Evolutionary conservation across 768 basidiomycete genomes (phyloP).

Genomic region (Lactarius sanguifluus): DNA sequence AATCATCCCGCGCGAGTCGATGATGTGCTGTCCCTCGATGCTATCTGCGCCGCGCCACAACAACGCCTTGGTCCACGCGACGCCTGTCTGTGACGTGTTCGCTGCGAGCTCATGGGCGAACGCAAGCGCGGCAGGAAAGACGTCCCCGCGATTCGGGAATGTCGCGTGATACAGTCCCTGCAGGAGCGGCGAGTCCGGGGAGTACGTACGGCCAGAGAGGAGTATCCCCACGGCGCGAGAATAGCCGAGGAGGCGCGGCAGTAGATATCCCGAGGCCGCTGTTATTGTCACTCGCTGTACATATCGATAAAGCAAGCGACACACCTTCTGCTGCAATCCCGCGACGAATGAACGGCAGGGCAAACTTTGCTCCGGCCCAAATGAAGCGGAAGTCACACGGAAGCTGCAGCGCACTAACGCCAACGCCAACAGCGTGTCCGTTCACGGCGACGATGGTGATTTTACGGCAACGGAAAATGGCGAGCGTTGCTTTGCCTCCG

Average conservation of each 20-base stretch:
- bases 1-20: slow-evolving; percentile 51
- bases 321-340: slow-evolving; percentile 51
- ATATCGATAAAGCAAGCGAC: not conserved
- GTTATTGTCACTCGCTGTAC: not conserved
- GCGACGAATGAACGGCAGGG: slow-evolving; percentile 51
- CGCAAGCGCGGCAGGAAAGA: slow-evolving; percentile 51
- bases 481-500: slow-evolving; percentile 48
- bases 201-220: slow-evolving; percentile 46
- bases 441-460: slow-evolving; percentile 53
- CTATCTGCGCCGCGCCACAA: slow-evolving; percentile 51
- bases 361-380: slow-evolving; percentile 50
- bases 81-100: slow-evolving; percentile 51
- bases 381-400: slow-evolving; percentile 54
- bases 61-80: slow-evolving; percentile 53
- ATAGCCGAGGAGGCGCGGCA: slow-evolving; percentile 55
- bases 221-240: slow-evolving; percentile 53
- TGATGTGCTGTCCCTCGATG: slow-evolving; percentile 53
- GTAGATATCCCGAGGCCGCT: slow-evolving; percentile 48
- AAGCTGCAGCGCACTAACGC: slow-evolving; percentile 49
- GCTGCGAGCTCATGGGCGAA: slow-evolving; percentile 53
- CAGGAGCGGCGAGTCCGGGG: slow-evolving; percentile 46
- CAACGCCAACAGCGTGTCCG: slow-evolving; percentile 53
- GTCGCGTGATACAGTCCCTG: slow-evolving; percentile 48
- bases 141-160: slow-evolving; percentile 49
- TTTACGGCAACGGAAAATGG: slow-evolving; percentile 54